phyloP scores from a whole-genome alignment of 352 stramenopile species.

The Pythium guiyangense region DNA sequence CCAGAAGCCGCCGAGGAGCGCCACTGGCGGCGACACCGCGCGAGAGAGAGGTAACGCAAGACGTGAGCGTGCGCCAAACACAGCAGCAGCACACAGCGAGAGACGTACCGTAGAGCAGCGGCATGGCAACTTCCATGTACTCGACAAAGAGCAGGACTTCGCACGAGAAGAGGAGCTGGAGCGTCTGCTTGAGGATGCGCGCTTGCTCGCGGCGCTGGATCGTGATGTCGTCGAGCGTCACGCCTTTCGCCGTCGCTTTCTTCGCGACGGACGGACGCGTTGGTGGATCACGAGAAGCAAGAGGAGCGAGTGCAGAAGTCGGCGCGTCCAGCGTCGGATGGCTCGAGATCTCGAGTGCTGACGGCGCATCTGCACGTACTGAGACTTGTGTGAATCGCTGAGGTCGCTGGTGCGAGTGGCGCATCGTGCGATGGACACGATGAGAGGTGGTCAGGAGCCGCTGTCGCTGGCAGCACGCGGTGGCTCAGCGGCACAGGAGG shows the following conservation, averaged over 20 bases:
- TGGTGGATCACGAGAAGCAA: too few species aligned
- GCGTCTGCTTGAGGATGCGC: slow-evolving; percentile 13
- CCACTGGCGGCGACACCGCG: too few species aligned
- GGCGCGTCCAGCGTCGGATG: background rate
- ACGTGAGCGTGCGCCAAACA: too few species aligned
- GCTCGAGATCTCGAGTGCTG: background rate
- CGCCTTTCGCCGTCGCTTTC: background rate
- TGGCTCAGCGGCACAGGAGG: too few species aligned
- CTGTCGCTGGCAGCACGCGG: too few species aligned
- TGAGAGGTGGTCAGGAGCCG: too few species aligned
- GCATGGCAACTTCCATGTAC: slow-evolving; percentile 17
- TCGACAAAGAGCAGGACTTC: slow-evolving; percentile 26
- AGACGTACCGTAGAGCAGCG: slow-evolving; percentile 10
- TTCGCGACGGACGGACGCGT: too few species aligned
- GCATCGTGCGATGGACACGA: background rate
- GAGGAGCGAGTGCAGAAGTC: background rate
- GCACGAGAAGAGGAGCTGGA: slow-evolving; percentile 20
- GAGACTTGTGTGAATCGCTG: background rate
- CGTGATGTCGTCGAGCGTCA: slow-evolving; percentile 14
- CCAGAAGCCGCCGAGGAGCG: slow-evolving; percentile 10
- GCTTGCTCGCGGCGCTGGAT: slow-evolving; percentile 13
- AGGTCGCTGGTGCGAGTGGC: background rate
- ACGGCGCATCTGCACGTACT: background rate
- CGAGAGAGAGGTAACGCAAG: too few species aligned
- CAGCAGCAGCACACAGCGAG: too few species aligned